Evolutionary conservation across 169 alveolate genomes (phyloP).

Genomic region (Cryptosporidium baileyi): DNA sequence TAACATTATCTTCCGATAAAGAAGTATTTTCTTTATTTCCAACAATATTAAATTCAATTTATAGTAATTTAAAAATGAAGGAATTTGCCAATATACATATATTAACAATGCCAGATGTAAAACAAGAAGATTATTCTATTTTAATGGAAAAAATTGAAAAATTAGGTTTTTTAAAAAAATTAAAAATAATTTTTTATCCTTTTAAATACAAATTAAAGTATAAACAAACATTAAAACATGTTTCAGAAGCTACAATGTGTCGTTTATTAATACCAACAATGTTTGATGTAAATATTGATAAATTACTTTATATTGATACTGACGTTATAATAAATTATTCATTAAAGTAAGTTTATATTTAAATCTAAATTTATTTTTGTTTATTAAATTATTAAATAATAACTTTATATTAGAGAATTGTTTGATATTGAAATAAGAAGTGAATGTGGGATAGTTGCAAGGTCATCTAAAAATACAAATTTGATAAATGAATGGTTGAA

Average conservation of each 20-base stretch:
- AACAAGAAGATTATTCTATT: neutral
- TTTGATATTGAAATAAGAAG: slow-evolving; percentile 37
- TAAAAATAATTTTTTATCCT: slow-evolving; percentile 41
- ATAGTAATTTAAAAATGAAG: neutral
- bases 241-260: slow-evolving; percentile 70
- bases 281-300: slow-evolving; percentile 11
- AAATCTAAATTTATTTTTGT: neutral
- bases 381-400: neutral
- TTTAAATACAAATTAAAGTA: slow-evolving; percentile 36
- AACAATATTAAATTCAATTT: slow-evolving; percentile 44
- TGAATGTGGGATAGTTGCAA: slow-evolving; percentile 57
- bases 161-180: slow-evolving; percentile 21
- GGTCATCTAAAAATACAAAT: slow-evolving; percentile 57
- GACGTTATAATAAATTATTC: slow-evolving; percentile 51
- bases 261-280: slow-evolving; percentile 50
- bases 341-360: slow-evolving; percentile 24
- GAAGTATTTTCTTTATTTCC: slow-evolving; percentile 53
- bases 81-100: slow-evolving; percentile 51
- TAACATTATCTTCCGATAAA: slow-evolving; percentile 40
- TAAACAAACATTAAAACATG: slow-evolving; percentile 60
- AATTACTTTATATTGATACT: slow-evolving; percentile 61
- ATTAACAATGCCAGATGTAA: slow-evolving; percentile 60
- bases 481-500: slow-evolving; percentile 64
- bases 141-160: neutral
- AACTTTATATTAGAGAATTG: neutral